Base-by-base conservation (phyloP, 441 rosid genomes). In the Bocquillonia castaneifolia region DNA sequence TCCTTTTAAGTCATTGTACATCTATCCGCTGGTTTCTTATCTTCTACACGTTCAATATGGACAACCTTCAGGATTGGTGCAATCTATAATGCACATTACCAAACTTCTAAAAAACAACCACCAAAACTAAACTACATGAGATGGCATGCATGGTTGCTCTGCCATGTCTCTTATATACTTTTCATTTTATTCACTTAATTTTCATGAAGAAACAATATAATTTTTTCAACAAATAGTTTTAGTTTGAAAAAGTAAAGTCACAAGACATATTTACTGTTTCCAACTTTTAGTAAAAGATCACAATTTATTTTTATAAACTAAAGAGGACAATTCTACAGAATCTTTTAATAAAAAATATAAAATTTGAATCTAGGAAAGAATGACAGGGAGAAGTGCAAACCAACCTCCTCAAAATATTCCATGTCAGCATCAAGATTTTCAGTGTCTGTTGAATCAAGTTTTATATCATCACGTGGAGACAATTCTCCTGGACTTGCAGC, bases 381-480 rank as follows among this genome's bases (percentile, higher is more conserved):
- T n/a, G 42, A 40, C 3, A 17, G 26, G 59, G 56, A 29, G 22
- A 50, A 56, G 4, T 66, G 61, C 44, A 72, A 45, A 74, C 88
- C 70, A 45, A 90, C 98, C 93, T 83, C 86, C 67, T 77, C 84
- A 74, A 72, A 47, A 76, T 78, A 85, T 74, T 84, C 85, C 57
- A 74, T 71, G 68, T 74, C 87, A 76, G 67, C 74, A 39, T 50
- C 80, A 53, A 67, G 76, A 58, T 77, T 85, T 81, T 87, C 87
- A 64, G 74, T 72, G 66, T 71, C 86, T 66, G 79, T 53, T 60
- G 81, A 80, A 34, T 71, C 82, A 80, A 50, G 69, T 67, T 66
- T 76, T 25, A 47, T 68, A 63, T 65, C 85, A 74, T 82, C 81
- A 71, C 79, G 85, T 40, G 67, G 75, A 72, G 72, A 66, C 59